These are phyloP conservation scores for Boechera retrofracta DNA, from an alignment of 345 rosid genomes.

Conservation along the genomic window DNA sequence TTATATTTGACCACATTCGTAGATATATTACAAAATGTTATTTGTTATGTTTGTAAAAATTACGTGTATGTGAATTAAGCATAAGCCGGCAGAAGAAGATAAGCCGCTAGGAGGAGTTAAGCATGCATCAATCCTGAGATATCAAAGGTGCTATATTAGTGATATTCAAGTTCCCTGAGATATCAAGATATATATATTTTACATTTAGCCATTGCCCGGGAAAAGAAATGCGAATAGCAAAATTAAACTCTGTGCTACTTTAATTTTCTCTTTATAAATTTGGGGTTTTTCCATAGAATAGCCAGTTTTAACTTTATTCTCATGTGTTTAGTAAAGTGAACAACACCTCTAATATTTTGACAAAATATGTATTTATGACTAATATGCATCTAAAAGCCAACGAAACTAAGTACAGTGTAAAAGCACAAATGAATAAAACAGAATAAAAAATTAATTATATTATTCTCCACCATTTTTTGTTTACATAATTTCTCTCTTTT, in stretches of 20 bases:
- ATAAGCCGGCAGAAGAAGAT: not conserved
- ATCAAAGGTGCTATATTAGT: conserved; percentile 30
- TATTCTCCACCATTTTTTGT: too few relatives aligned
- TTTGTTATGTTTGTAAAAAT: not conserved
- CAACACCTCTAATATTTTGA: too few relatives aligned
- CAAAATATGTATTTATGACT: too few relatives aligned
- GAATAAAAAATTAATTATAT: too few relatives aligned
- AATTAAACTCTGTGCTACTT: not conserved
- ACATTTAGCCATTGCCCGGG: not conserved
- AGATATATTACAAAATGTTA: not conserved
- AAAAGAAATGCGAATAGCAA: not conserved
- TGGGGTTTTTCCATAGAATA: too few relatives aligned
- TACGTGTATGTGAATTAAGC: not conserved
- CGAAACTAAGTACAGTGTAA: too few relatives aligned
- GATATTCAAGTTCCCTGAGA: not conserved
- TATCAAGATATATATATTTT: too few relatives aligned
- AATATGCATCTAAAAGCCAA: too few relatives aligned
- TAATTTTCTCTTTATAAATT: not conserved
- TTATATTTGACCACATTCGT: not conserved
- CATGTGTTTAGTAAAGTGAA: too few relatives aligned
- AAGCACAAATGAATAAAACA: too few relatives aligned
- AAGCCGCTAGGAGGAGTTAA: not conserved
- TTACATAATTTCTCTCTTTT: too few relatives aligned
- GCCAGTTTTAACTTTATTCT: too few relatives aligned
- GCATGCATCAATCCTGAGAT: conserved; percentile 21